Conservation (phyloP, 2,329 filamentous ascomycete species). For the Xylariaceae sp. region DNA sequence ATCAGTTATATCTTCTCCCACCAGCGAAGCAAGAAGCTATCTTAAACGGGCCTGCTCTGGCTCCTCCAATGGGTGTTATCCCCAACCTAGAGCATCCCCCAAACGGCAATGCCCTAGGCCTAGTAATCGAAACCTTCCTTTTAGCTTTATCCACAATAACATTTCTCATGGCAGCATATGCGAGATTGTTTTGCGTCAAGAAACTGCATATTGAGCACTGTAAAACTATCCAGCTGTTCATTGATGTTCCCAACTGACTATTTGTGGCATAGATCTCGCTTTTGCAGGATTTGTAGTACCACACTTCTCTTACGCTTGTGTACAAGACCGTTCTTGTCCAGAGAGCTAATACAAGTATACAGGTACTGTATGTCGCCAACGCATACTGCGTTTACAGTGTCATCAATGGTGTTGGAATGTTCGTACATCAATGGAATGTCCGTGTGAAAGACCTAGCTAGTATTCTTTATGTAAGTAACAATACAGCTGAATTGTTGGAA, state of each 20-base stretch:
- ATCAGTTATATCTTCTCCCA: conserved; percentile 5
- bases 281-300: conserved; percentile 9
- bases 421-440: conserved; percentile 18
- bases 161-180: neutral
- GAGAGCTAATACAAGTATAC: too few relatives aligned
- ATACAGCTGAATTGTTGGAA: neutral
- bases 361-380: neutral
- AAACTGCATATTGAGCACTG: conserved; percentile 6
- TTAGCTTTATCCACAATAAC: neutral
- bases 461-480: conserved; percentile 11
- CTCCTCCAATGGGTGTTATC: conserved; percentile 7
- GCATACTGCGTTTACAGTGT: neutral
- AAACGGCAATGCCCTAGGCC: conserved; percentile 1
- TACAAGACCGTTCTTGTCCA: too few relatives aligned
- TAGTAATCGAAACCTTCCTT: neutral
- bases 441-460: conserved; percentile 3
- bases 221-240: neutral
- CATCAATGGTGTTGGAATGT: conserved; percentile 1
- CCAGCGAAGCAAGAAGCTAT: conserved; percentile 6
- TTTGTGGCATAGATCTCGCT: neutral
- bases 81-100: conserved; percentile 8
- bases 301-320: neutral
- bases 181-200: neutral
- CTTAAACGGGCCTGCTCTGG: conserved; percentile 13
- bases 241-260: neutral